Evolutionary conservation across 1,284 basidiomycete species (phyloP).

Genomic region (Cutaneotrichosporon mucoides): DNA sequence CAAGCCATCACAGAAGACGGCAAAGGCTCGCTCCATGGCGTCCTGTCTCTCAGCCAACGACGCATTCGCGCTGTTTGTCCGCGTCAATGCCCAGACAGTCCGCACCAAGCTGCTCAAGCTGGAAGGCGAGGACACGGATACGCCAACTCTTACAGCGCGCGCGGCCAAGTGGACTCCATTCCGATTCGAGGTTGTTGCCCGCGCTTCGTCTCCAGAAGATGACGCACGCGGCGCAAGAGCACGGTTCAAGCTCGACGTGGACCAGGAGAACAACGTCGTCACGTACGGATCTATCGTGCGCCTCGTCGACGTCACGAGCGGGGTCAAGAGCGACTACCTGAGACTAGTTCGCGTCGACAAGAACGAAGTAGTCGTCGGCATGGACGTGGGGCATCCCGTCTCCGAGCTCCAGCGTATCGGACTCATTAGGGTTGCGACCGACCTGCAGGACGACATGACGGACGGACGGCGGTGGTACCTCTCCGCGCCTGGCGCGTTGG

Average conservation of each 20-base stretch:
- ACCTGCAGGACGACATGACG: constrained; percentile 16
- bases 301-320: constrained; percentile 75
- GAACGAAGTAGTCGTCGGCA: constrained; percentile 63
- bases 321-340: constrained; percentile 78
- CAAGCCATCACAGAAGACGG: constrained; percentile 94
- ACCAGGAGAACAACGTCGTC: constrained; percentile 48
- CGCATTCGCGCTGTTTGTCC: constrained; percentile 90
- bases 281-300: constrained; percentile 88
- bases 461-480: constrained; percentile 34
- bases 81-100: constrained; percentile 94
- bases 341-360: constrained; percentile 91
- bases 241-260: constrained; percentile 14
- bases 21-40: constrained; percentile 87
- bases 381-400: constrained; percentile 62
- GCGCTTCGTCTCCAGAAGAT: constrained; percentile 16
- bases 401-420: constrained; percentile 97
- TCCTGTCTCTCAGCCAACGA: constrained; percentile 85
- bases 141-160: constrained; percentile 23
- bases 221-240: constrained; percentile 8
- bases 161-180: constrained; percentile 45
- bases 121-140: constrained; percentile 46
- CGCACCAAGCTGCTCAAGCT: constrained; percentile 91
- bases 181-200: constrained; percentile 34
- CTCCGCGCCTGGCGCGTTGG: constrained; percentile 38
- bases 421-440: constrained; percentile 61